A percentile compares a stretch with the other conserved stretches of the same genome.
These are phyloP conservation scores for Neonectria coccinea DNA, from an alignment of 2,329 filamentous ascomycete species.

Conservation along the genomic window DNA sequence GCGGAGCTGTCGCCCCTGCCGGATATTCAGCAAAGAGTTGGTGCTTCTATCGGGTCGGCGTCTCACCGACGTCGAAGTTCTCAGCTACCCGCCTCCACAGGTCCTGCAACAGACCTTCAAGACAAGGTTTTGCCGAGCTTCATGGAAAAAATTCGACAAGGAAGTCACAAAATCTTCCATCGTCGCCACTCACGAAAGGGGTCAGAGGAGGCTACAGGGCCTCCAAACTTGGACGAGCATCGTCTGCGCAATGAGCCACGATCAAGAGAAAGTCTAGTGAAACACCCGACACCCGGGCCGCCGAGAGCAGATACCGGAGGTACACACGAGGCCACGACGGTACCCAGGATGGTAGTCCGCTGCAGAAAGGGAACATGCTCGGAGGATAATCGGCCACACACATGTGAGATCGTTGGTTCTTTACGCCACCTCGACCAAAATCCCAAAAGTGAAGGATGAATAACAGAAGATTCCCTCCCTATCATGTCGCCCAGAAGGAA, in stretches of 20 bases:
- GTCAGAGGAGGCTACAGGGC: slow-evolving; percentile 16
- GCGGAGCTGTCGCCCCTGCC: slow-evolving; percentile 7
- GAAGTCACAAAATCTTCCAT: slow-evolving; percentile 42
- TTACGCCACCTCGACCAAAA: slow-evolving; percentile 22
- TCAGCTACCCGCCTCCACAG: slow-evolving; percentile 25
- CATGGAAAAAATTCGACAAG: slow-evolving; percentile 46
- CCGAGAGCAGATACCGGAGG: slow-evolving; percentile 34
- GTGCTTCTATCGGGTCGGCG: slow-evolving; percentile 41
- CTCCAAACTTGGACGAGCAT: slow-evolving; percentile 11
- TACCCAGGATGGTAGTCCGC: slow-evolving; percentile 29
- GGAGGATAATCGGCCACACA: slow-evolving; percentile 49
- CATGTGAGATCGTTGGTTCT: slow-evolving; percentile 45
- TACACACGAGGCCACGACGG: slow-evolving; percentile 44
- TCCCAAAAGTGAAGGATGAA: slow-evolving; percentile 22
- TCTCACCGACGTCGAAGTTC: slow-evolving; percentile 45
- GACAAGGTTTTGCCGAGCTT: slow-evolving; percentile 41
- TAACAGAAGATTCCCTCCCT: not conserved
- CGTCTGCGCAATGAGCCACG: slow-evolving; percentile 5
- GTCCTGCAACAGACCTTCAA: slow-evolving; percentile 19
- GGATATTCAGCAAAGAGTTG: slow-evolving; percentile 35
- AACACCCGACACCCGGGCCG: slow-evolving; percentile 32
- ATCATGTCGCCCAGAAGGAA: not conserved
- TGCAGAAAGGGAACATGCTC: slow-evolving; percentile 45
- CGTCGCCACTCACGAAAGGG: slow-evolving; percentile 36
- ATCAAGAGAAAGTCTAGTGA: slow-evolving; percentile 41